Evolutionary conservation across 2,329 filamentous ascomycete genomes (phyloP).

Genomic region (Botrytis medusae): DNA sequence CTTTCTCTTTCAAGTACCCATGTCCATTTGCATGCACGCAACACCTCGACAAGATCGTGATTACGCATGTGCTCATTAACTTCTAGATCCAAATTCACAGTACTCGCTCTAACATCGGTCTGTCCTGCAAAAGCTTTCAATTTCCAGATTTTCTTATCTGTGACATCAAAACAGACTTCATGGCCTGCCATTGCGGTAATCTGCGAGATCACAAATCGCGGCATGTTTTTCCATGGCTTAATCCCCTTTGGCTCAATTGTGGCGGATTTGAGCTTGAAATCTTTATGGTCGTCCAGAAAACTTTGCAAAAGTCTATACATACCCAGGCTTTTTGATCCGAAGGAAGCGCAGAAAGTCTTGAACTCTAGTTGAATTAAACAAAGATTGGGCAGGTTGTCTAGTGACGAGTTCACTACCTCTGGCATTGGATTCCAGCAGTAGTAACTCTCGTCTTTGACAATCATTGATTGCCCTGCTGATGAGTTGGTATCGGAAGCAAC

Average conservation of each 20-base stretch:
- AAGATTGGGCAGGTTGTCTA: neutral
- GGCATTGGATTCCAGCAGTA: neutral
- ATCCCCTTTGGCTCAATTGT: neutral
- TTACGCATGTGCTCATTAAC: no score
- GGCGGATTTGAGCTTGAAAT: neutral
- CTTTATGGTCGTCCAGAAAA: neutral
- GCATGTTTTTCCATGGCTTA: accelerated
- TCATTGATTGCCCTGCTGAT: neutral
- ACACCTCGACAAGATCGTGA: neutral
- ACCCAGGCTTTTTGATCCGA: neutral
- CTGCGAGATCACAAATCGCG: neutral
- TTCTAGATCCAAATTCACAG: neutral
- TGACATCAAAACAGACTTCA: neutral
- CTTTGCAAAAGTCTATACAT: neutral
- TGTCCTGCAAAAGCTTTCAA: neutral
- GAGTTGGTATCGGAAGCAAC: neutral
- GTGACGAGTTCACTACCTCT: neutral
- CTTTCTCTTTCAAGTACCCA: neutral
- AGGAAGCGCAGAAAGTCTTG: neutral
- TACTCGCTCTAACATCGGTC: accelerated
- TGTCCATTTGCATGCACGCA: neutral
- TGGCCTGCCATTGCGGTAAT: neutral
- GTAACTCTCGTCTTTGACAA: neutral
- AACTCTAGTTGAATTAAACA: neutral
- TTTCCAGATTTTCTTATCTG: neutral